Percentiles rank a stretch among this genome's conserved stretches.
These are phyloP conservation scores for Suillus weaverae DNA, from an alignment of 768 basidiomycete genomes.

Conservation along the genomic window DNA sequence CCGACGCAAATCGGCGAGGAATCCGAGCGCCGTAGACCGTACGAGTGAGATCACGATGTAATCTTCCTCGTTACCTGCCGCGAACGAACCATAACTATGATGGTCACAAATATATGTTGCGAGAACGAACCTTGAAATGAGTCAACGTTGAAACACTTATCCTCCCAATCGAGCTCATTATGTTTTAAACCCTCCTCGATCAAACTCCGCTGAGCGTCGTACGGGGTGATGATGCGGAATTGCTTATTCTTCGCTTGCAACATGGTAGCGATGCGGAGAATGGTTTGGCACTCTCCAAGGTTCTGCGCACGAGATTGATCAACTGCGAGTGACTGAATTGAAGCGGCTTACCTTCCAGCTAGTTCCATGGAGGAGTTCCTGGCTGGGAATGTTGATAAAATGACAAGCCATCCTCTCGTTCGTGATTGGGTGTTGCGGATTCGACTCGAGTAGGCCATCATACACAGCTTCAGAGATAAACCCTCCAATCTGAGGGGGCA, in stretches of 20 bases:
- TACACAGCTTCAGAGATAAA: conserved; percentile 74
- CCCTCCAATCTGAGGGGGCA: conserved; percentile 77
- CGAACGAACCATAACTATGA: conserved; percentile 5
- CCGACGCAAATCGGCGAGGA: conserved; percentile 61
- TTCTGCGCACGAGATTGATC: conserved; percentile 46
- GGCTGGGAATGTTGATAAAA: conserved; percentile 58
- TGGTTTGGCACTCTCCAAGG: conserved; percentile 51
- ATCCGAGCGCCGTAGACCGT: conserved; percentile 62
- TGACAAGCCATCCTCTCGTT: conserved; percentile 46
- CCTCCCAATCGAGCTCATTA: conserved; percentile 54
- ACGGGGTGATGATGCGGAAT: conserved; percentile 77
- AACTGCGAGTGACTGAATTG: conserved; percentile 1
- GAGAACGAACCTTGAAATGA: conserved; percentile 68
- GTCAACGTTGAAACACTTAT: conserved; percentile 78
- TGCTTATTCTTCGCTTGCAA: conserved; percentile 50
- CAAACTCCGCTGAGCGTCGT: conserved; percentile 65
- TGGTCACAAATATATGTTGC: background rate
- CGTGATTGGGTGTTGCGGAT: conserved; percentile 49
- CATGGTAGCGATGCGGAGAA: conserved; percentile 55
- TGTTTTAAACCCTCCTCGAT: conserved; percentile 59
- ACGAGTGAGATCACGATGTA: conserved; percentile 74
- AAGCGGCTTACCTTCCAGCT: conserved; percentile 39
- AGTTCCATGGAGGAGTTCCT: conserved; percentile 35
- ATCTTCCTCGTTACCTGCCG: conserved; percentile 78
- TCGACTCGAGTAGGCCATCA: conserved; percentile 56